These are phyloP conservation scores for Skeletonema grethae DNA, from an alignment of 108 stramenopile genomes.

Conservation along the genomic window DNA sequence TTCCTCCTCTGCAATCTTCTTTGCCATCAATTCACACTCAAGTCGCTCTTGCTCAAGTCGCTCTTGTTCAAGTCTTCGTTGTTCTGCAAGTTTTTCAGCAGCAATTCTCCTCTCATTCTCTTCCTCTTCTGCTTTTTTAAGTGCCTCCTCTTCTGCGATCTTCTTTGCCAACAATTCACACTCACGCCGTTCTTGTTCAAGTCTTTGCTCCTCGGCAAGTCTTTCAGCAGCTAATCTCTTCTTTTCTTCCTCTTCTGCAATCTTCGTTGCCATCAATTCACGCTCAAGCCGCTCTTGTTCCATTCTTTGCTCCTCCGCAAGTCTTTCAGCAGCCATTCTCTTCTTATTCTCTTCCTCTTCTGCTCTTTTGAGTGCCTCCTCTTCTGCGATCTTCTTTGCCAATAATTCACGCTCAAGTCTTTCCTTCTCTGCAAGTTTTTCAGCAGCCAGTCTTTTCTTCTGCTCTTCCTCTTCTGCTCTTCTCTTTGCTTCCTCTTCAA, in stretches of 20 bases:
- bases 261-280: background rate
- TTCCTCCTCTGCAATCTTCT: constrained; percentile 3
- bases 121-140: background rate
- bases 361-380: background rate
- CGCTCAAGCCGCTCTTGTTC: background rate
- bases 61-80: constrained; percentile 9
- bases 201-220: background rate
- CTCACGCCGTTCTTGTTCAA: constrained; percentile 12
- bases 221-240: no score
- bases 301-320: constrained; percentile 9
- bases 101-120: background rate
- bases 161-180: background rate
- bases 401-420: constrained; percentile 1
- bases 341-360: constrained; percentile 8
- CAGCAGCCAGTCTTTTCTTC: constrained; percentile 5
- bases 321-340: background rate
- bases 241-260: no score
- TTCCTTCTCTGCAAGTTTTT: constrained; percentile 8
- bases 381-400: constrained; percentile 8
- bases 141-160: background rate
- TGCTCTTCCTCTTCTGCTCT: constrained; percentile 15
- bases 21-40: constrained; percentile 7
- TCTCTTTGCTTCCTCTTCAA: background rate
- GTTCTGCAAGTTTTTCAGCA: background rate
- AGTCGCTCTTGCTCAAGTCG: constrained; percentile 6